phyloP scores from a whole-genome alignment of 139 green algal genomes.

The Coelastrella sp. region DNA sequence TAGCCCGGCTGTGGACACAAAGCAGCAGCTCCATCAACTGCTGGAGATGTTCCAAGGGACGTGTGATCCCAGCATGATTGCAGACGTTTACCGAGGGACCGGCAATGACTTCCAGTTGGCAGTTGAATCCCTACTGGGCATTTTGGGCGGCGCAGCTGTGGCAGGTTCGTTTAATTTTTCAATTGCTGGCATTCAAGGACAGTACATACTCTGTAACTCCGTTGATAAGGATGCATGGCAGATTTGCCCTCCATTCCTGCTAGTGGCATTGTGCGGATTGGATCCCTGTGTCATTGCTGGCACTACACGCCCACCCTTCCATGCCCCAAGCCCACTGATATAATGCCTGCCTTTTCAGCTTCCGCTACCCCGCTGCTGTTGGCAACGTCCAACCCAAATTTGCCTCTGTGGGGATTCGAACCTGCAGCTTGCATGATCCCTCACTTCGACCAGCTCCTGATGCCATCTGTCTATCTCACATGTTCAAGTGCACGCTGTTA shows the following conservation, averaged over 20 bases:
- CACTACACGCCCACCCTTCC: too few species aligned
- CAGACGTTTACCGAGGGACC: not conserved
- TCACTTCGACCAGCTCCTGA: not conserved
- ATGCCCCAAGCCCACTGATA: too few species aligned
- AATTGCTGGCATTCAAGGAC: not conserved
- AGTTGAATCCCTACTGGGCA: constrained; percentile 18
- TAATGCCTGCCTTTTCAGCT: too few species aligned
- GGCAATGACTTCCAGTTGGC: not conserved
- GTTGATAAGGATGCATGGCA: too few species aligned
- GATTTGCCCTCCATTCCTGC: too few species aligned
- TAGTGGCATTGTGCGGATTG: not conserved
- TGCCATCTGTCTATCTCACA: too few species aligned
- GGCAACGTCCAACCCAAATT: not conserved
- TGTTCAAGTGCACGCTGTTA: too few species aligned
- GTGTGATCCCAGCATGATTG: not conserved
- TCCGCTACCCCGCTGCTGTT: too few species aligned
- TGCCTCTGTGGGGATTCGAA: not conserved
- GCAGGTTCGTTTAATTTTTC: not conserved
- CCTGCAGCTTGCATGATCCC: not conserved
- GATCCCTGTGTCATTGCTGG: not conserved
- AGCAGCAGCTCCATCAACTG: not conserved
- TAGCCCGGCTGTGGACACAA: not conserved
- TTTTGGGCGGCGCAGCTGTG: not conserved
- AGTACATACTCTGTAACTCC: not conserved
- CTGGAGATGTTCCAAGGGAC: not conserved